Evolutionary conservation across 495 filamentous ascomycete species (phyloP), one percentile per base, ranked within the genome.

Genomic region (Hypomontagnella monticulosa): DNA sequence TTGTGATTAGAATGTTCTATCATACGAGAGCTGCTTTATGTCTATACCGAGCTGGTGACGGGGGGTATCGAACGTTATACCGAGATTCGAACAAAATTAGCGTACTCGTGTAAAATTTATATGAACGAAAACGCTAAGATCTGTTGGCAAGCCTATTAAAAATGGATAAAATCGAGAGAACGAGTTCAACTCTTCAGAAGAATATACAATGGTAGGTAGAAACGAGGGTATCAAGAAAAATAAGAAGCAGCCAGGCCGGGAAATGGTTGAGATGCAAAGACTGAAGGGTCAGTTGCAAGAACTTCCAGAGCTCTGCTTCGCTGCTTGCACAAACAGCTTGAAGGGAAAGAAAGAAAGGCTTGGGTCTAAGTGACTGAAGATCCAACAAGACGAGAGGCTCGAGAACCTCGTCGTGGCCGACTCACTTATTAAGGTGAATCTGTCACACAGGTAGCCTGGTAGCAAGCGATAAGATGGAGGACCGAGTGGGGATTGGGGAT

Each of bases 291-390:
- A 74, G 59, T 63, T 70, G 73, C 72, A 67, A 77, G 79, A 83
- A 80, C 81, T 83, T 76, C 81, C 80, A 77, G 83, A 83, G 83
- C 76, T 80, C 75, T 78, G 80, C 76, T 75, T 72, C 70, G 68
- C 64, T 63, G 54, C 62, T 70, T 54, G 69, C 72, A 73, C 49
- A 57, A 60, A 71, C 53, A 56, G 47, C 57, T 38, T 33, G 43
- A 37, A 34, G 27, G 61, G 70, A 70, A 49, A 52, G 48, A 66
- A 61, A 52, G 48, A 66, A 61, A 64, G 74, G 75, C 75, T 81
- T 75, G 75, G 71, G 73, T 77, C 63, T 56, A 49, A 63, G 73
- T 78, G 79, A 79, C 77, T 78, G 71, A 72, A 78, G 75, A 76
- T 61, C 61, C 69, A 60, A 48, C 20, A 47, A 67, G 66, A 71